Percentiles rank a stretch among this genome's conserved stretches.
Conservation (phyloP, 768 basidiomycete species). For the Lyophyllum atratum region DNA sequence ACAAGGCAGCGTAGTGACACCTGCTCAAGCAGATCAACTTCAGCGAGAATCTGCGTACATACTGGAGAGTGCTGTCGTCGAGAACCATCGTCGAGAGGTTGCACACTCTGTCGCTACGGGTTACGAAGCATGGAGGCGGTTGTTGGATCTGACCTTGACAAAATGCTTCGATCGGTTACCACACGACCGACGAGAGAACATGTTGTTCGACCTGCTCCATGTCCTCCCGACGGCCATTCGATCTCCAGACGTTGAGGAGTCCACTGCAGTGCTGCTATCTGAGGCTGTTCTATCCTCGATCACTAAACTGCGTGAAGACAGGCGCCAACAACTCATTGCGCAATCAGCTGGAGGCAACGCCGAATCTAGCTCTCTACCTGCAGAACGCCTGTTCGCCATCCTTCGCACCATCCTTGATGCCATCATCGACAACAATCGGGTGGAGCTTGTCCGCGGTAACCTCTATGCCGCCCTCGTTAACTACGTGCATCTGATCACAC, state of each 20-base stretch:
- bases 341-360: slow-evolving; percentile 66
- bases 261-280: slow-evolving; percentile 80
- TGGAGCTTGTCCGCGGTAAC: slow-evolving; percentile 90
- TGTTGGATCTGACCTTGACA: slow-evolving; percentile 82
- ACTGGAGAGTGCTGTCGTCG: slow-evolving; percentile 79
- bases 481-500: slow-evolving; percentile 76
- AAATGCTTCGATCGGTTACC: slow-evolving; percentile 87
- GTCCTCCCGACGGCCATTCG: slow-evolving; percentile 73
- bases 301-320: slow-evolving; percentile 86
- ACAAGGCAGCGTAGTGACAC: slow-evolving; percentile 66
- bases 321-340: slow-evolving; percentile 66
- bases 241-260: slow-evolving; percentile 64
- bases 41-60: slow-evolving; percentile 73
- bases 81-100: slow-evolving; percentile 87
- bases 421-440: slow-evolving; percentile 72
- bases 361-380: slow-evolving; percentile 70
- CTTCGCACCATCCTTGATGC: slow-evolving; percentile 76
- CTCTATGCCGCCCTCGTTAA: slow-evolving; percentile 92
- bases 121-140: slow-evolving; percentile 82
- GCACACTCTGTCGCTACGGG: slow-evolving; percentile 66
- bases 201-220: slow-evolving; percentile 88
- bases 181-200: slow-evolving; percentile 80
- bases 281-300: slow-evolving; percentile 81
- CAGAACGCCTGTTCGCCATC: slow-evolving; percentile 76
- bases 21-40: slow-evolving; percentile 66